phyloP scores from a whole-genome alignment of 257 asterid species.

The Echium plantagineum region DNA sequence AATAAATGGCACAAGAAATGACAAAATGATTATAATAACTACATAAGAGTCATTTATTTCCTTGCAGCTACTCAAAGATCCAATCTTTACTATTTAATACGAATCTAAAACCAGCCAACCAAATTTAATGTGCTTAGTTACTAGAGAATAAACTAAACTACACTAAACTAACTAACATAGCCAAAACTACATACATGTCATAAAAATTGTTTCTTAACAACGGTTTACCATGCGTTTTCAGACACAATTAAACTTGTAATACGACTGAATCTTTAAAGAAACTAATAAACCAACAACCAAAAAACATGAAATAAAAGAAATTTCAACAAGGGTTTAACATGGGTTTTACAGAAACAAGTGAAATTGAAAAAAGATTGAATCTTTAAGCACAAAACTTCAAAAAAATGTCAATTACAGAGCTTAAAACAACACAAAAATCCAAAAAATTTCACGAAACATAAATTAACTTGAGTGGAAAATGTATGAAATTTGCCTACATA shows the following conservation, averaged over 20 bases:
- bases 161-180: neutral
- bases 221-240: constrained; percentile 59
- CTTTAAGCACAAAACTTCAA: neutral
- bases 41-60: neutral
- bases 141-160: constrained; percentile 6
- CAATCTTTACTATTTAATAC: constrained; percentile 7
- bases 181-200: constrained; percentile 5
- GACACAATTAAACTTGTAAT: constrained; percentile 3
- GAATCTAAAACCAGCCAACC: constrained; percentile 26
- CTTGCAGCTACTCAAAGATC: neutral
- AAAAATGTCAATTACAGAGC: neutral
- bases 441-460: constrained; percentile 4
- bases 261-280: constrained; percentile 16
- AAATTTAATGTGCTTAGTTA: constrained; percentile 1
- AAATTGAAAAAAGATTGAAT: constrained; percentile 4
- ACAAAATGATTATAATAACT: neutral
- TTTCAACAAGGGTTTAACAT: constrained; percentile 5
- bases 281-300: neutral
- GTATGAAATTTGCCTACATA: constrained; percentile 28
- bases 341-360: too few relatives aligned
- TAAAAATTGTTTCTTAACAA: constrained; percentile 1
- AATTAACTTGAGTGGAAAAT: constrained; percentile 32
- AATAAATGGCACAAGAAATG: too few relatives aligned
- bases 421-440: too few relatives aligned
- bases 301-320: constrained; percentile 1